Conservation (phyloP, 148 eudicot species). For the Rhododendron williamsianum region DNA sequence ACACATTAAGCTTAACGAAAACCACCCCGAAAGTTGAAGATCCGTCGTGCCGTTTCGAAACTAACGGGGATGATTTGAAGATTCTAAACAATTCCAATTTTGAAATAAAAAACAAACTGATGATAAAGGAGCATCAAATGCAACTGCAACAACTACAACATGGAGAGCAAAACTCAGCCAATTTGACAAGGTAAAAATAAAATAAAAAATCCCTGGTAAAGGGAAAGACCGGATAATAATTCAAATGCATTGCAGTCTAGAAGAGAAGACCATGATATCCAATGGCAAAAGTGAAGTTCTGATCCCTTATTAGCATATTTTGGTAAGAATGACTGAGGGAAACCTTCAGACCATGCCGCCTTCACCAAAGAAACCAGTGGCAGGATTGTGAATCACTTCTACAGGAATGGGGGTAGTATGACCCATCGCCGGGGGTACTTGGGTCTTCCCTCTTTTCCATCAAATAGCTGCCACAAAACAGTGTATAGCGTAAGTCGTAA, state of each 20-base stretch:
- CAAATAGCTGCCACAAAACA: conserved; percentile 60
- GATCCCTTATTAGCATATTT: neutral
- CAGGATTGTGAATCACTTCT: conserved; percentile 14
- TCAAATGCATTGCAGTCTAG: neutral
- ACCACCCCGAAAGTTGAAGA: neutral
- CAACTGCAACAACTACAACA: conserved; percentile 3
- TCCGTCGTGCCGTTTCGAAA: neutral
- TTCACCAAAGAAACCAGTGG: neutral
- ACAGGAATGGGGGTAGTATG: conserved; percentile 90
- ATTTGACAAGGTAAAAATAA: neutral
- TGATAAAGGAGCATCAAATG: neutral
- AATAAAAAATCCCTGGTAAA: neutral
- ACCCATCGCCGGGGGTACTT: conserved; percentile 96
- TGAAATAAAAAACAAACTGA: neutral
- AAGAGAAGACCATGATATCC: neutral
- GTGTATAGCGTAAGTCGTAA: neutral
- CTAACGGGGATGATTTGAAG: neutral
- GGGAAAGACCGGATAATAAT: neutral
- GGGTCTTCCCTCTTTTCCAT: conserved; percentile 91
- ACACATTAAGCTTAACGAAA: neutral
- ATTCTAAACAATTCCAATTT: neutral
- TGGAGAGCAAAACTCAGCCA: neutral
- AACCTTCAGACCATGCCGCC: neutral
- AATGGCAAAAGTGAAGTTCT: neutral
- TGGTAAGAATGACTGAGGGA: neutral